Percentiles rank a stretch among this genome's conserved stretches.
These are phyloP conservation scores for Boechera stricta DNA, from an alignment of 345 rosid genomes.

Conservation along the genomic window DNA sequence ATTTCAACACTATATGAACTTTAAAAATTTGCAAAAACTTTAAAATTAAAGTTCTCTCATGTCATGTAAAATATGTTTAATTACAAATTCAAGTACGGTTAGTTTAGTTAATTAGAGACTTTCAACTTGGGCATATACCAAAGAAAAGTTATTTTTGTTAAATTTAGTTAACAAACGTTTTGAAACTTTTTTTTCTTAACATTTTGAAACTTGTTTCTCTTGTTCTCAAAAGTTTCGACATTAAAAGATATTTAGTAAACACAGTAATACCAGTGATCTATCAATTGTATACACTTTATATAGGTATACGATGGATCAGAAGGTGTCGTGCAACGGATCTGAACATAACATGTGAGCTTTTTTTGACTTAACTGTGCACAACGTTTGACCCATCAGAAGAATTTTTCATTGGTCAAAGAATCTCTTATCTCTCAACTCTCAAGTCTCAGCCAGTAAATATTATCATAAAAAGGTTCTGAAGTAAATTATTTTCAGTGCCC, in stretches of 20 bases:
- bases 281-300: neutral
- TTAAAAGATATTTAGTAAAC: neutral
- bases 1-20: conserved; percentile 16
- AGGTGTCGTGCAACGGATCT: conserved; percentile 27
- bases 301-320: neutral
- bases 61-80: neutral
- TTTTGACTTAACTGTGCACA: conserved; percentile 31
- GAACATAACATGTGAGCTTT: conserved; percentile 26
- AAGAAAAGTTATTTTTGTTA: neutral
- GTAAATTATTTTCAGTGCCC: conserved; percentile 22
- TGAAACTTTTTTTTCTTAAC: neutral
- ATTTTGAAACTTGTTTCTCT: neutral
- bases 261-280: neutral
- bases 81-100: neutral
- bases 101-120: neutral
- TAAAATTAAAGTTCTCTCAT: neutral
- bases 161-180: neutral
- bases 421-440: conserved; percentile 18
- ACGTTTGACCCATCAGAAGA: conserved; percentile 29
- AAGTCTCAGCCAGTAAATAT: conserved; percentile 22
- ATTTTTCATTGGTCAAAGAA: conserved; percentile 25
- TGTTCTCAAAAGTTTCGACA: neutral
- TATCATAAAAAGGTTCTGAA: neutral
- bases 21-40: neutral
- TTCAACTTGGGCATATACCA: neutral